Conservation (phyloP, 2,329 filamentous ascomycete genomes). For the Xylariales sp. region DNA sequence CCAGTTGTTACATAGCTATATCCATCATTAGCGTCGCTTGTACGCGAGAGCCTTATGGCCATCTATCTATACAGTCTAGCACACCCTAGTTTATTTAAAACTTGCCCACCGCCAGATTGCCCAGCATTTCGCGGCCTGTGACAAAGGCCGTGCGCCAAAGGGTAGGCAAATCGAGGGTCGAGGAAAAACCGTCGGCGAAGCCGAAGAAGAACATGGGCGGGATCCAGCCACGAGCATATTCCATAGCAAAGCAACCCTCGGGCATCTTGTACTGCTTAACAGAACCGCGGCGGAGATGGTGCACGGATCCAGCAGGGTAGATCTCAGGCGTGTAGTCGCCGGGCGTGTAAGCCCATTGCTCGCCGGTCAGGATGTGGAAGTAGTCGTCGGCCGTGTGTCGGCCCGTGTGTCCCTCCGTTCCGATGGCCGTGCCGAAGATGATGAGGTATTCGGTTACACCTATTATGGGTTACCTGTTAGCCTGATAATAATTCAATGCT, state of each 20-base stretch:
- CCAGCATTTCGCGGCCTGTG: constrained; percentile 80
- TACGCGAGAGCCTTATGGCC: background rate
- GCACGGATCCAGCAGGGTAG: constrained; percentile 75
- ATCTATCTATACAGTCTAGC: background rate
- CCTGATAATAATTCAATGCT: background rate
- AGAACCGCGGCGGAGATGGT: constrained; percentile 76
- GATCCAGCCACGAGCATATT: constrained; percentile 90
- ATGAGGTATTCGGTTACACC: constrained; percentile 90
- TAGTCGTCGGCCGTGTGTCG: constrained; percentile 94
- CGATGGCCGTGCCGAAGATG: constrained; percentile 84
- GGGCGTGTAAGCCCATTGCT: constrained; percentile 79
- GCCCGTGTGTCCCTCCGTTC: constrained; percentile 88
- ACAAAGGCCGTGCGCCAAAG: constrained; percentile 81
- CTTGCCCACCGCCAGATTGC: constrained; percentile 78
- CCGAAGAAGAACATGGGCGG: constrained; percentile 93
- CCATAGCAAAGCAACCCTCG: constrained; percentile 79
- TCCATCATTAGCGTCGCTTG: background rate
- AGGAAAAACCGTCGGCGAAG: constrained; percentile 82
- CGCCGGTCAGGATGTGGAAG: constrained; percentile 87
- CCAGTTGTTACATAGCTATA: constrained; percentile 7
- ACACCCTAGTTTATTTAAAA: constrained; percentile 59
- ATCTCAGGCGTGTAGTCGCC: constrained; percentile 75
- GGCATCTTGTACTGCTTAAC: constrained; percentile 89
- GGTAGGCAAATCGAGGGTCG: constrained; percentile 86
- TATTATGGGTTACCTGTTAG: constrained; percentile 43